Percentiles rank a stretch among this genome's conserved stretches.
These are phyloP conservation scores for Puccinia triticina DNA, from an alignment of 1,284 basidiomycete genomes.

Conservation along the genomic window DNA sequence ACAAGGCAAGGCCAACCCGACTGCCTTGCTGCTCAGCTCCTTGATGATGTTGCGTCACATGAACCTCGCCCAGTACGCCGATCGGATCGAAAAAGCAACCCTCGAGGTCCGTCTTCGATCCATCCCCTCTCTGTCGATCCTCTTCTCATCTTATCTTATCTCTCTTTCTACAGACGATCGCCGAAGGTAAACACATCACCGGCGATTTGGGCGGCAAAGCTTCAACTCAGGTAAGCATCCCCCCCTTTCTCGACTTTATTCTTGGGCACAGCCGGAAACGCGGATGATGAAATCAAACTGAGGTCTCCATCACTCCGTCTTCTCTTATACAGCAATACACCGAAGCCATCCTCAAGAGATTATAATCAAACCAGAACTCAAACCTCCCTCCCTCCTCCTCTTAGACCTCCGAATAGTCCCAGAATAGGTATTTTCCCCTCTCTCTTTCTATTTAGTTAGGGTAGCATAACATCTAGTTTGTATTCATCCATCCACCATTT, in stretches of 20 bases:
- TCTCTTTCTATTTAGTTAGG: too few species aligned
- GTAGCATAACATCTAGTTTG: too few species aligned
- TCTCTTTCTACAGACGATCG: slow-evolving; percentile 73
- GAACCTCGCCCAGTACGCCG: slow-evolving; percentile 81
- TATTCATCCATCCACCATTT: too few species aligned
- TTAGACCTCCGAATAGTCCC: background rate
- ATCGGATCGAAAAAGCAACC: slow-evolving; percentile 88
- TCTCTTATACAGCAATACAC: slow-evolving; percentile 72
- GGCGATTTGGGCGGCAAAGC: slow-evolving; percentile 90
- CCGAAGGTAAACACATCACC: slow-evolving; percentile 89
- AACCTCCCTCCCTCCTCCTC: background rate
- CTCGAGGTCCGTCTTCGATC: slow-evolving; percentile 68
- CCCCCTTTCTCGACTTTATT: background rate
- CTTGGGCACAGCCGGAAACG: background rate
- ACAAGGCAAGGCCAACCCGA: slow-evolving; percentile 90
- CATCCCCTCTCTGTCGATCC: slow-evolving; percentile 58
- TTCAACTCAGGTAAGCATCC: slow-evolving; percentile 65
- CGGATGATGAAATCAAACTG: background rate
- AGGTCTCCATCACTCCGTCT: background rate
- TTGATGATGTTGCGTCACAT: slow-evolving; percentile 95
- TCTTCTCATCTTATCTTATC: slow-evolving; percentile 55
- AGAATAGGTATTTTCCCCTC: too few species aligned
- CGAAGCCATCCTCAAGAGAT: slow-evolving; percentile 77
- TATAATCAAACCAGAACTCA: slow-evolving; percentile 59
- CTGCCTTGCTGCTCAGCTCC: slow-evolving; percentile 88